Evolutionary conservation across 441 rosid genomes (phyloP).

Genomic region (Eutrema salsugineum): DNA sequence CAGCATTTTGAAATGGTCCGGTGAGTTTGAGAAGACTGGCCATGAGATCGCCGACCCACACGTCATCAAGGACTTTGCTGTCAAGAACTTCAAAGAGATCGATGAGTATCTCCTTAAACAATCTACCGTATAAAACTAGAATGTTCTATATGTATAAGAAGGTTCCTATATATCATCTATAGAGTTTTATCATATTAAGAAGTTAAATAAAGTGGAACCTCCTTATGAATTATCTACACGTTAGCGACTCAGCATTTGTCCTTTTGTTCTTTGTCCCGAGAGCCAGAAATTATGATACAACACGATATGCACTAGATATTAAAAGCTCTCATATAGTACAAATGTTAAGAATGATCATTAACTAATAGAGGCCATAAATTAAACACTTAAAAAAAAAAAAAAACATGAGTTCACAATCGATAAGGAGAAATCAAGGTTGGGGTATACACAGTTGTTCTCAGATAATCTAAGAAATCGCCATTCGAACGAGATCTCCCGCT

Average conservation of each 20-base stretch:
- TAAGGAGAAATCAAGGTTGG: neutral
- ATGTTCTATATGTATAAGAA: neutral
- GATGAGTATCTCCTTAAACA: slow-evolving; percentile 52
- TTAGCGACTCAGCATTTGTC: too few species aligned
- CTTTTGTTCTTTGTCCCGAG: too few species aligned
- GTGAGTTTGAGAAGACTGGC: slow-evolving; percentile 62
- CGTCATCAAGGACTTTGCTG: slow-evolving; percentile 68
- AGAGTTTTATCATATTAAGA: neutral
- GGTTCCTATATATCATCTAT: neutral
- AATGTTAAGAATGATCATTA: neutral
- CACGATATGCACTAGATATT: too few species aligned
- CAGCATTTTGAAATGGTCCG: slow-evolving; percentile 69
- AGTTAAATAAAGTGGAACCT: slow-evolving; percentile 15
- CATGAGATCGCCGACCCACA: slow-evolving; percentile 73
- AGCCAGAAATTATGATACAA: too few species aligned
- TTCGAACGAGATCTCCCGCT: too few species aligned
- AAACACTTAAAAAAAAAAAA: neutral
- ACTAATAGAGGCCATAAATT: neutral
- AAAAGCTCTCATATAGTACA: too few species aligned
- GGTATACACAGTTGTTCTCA: neutral
- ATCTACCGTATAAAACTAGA: slow-evolving; percentile 11
- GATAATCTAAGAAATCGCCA: too few species aligned
- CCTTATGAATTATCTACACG: neutral
- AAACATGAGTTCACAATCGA: neutral
- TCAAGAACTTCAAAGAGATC: slow-evolving; percentile 73